A percentile compares a stretch with the other conserved stretches of the same genome.
Evolutionary conservation across 2,329 filamentous ascomycete species (phyloP).

Genomic region (Graphiopsis chlorocephala): DNA sequence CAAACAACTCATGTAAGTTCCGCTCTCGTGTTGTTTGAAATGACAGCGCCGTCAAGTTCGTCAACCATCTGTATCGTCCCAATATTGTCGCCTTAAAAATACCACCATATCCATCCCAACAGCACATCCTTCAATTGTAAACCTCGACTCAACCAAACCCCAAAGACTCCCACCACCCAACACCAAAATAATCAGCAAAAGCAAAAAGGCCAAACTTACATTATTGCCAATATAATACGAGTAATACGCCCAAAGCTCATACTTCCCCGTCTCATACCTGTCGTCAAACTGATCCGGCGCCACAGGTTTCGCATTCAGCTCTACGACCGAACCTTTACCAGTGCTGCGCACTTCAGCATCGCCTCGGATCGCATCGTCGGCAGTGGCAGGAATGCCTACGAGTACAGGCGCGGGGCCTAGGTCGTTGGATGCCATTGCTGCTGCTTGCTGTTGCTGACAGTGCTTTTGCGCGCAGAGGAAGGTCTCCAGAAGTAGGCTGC

Average conservation of each 20-base stretch:
- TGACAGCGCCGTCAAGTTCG: not conserved
- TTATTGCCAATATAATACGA: slow-evolving; percentile 67
- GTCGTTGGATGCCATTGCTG: slow-evolving; percentile 30
- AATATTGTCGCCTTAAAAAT: not conserved
- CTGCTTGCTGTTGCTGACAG: slow-evolving; percentile 26
- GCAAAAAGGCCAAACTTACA: slow-evolving; percentile 12
- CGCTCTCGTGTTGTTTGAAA: not conserved
- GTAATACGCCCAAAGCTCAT: slow-evolving; percentile 49
- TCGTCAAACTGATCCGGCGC: slow-evolving; percentile 57
- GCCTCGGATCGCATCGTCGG: slow-evolving; percentile 33
- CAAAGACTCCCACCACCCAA: not conserved
- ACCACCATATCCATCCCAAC: not conserved
- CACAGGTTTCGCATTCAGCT: slow-evolving; percentile 41
- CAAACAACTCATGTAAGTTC: not conserved
- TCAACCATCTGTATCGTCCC: not conserved
- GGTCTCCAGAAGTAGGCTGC: slow-evolving; percentile 18
- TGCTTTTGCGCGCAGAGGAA: slow-evolving; percentile 18
- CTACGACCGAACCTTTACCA: slow-evolving; percentile 24
- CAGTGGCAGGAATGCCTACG: slow-evolving; percentile 24
- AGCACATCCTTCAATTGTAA: not conserved
- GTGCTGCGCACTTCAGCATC: slow-evolving; percentile 21
- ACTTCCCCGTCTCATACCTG: slow-evolving; percentile 49
- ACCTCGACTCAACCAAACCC: too few relatives aligned
- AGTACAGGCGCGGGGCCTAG: slow-evolving; percentile 29
- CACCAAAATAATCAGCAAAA: not conserved